phyloP scores from a whole-genome alignment of 257 asterid genomes.

The Pogostemon cablin region DNA sequence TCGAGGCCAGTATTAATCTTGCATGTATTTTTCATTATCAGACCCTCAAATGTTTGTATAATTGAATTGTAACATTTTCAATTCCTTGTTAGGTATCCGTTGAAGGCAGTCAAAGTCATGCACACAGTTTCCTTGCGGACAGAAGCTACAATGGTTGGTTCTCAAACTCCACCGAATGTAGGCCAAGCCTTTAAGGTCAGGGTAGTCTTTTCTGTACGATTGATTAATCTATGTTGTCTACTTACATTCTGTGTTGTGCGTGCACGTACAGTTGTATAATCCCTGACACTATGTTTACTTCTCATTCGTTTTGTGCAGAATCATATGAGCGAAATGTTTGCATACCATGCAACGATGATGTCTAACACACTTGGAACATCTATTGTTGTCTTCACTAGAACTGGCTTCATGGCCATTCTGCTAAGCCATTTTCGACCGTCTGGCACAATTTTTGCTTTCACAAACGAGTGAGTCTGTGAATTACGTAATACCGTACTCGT shows the following conservation, averaged over 20 bases:
- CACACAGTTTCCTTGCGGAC: constrained; percentile 87
- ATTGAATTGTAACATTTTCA: constrained; percentile 17
- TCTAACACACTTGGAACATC: constrained; percentile 94
- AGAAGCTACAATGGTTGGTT: constrained; percentile 76
- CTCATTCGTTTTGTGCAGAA: constrained; percentile 57
- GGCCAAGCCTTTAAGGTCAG: constrained; percentile 89
- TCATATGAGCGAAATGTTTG: constrained; percentile 98
- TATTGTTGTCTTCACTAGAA: constrained; percentile 85
- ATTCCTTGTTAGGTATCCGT: constrained; percentile 63
- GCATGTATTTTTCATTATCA: neutral
- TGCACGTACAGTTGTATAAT: neutral
- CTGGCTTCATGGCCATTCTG: constrained; percentile 92
- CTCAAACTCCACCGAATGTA: constrained; percentile 69
- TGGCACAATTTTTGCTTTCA: constrained; percentile 94
- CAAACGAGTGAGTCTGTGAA: constrained; percentile 75
- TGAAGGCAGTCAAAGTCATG: constrained; percentile 96
- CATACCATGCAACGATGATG: constrained; percentile 94
- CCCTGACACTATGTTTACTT: constrained; percentile 14
- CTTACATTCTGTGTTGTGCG: neutral
- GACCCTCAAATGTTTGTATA: neutral
- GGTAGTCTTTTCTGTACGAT: constrained; percentile 21
- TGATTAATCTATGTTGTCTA: neutral
- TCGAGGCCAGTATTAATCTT: constrained; percentile 4
- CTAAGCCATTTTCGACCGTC: constrained; percentile 92
- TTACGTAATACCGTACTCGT: neutral